phyloP scores from a whole-genome alignment of 129 eudicot genomes.

The Glebionis coronaria region DNA sequence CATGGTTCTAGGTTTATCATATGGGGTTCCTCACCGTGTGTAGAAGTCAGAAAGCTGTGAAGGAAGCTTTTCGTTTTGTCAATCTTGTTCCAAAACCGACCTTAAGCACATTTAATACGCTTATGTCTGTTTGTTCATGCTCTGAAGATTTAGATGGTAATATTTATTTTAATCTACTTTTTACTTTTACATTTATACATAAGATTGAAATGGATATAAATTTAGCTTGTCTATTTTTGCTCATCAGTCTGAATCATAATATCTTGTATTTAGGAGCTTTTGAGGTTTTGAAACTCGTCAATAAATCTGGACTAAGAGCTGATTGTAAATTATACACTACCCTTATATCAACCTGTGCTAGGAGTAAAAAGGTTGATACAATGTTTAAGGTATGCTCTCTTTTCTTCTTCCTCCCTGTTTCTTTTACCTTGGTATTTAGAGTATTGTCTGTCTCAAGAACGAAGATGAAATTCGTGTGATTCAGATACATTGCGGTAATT shows the following conservation, averaged over 20 bases:
- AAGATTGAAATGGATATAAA: slow-evolving; percentile 8
- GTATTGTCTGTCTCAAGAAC: slow-evolving; percentile 8
- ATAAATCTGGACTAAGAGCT: slow-evolving; percentile 69
- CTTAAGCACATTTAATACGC: slow-evolving; percentile 92
- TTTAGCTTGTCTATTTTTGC: neutral
- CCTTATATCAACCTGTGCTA: slow-evolving; percentile 91
- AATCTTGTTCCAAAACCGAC: slow-evolving; percentile 82
- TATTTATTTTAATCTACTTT: neutral
- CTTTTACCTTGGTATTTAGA: neutral
- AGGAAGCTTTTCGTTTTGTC: slow-evolving; percentile 84
- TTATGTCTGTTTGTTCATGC: slow-evolving; percentile 84
- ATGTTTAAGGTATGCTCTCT: slow-evolving; percentile 76
- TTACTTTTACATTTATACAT: neutral
- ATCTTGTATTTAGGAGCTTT: slow-evolving; percentile 66
- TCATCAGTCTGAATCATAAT: slow-evolving; percentile 4
- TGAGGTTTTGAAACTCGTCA: slow-evolving; percentile 66
- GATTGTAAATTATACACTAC: slow-evolving; percentile 97
- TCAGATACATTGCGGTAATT: no score
- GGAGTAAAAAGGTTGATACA: slow-evolving; percentile 86
- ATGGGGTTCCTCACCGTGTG: slow-evolving; percentile 61
- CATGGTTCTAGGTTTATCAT: slow-evolving; percentile 74
- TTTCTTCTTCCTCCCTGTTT: slow-evolving; percentile 2
- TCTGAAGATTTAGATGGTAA: slow-evolving; percentile 81
- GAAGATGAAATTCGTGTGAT: neutral
- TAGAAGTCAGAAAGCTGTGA: slow-evolving; percentile 74